A percentile compares a stretch with the other conserved stretches of the same genome.
Evolutionary conservation across 768 basidiomycete species (phyloP).

Genomic region (Flagelloscypha sp.): DNA sequence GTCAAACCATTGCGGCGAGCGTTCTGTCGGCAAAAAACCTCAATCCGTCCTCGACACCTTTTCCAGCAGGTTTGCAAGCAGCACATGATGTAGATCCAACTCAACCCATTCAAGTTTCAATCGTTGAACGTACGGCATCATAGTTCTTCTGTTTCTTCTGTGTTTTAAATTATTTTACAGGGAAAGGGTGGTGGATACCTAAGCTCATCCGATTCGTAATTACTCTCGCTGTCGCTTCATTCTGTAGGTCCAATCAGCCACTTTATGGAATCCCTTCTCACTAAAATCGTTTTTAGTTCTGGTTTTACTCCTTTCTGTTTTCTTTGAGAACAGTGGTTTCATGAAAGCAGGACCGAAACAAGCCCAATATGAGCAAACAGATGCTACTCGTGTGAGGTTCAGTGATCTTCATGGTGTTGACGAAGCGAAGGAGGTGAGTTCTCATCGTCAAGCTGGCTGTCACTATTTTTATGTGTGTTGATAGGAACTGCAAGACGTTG

Average conservation of each 20-base stretch:
- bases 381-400: slow-evolving; percentile 81
- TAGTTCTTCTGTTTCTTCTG: not conserved
- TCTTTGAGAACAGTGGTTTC: slow-evolving; percentile 89
- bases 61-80: slow-evolving; percentile 33
- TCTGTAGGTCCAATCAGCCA: slow-evolving; percentile 42
- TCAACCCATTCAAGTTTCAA: slow-evolving; percentile 72
- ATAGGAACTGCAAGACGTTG: slow-evolving; percentile 89
- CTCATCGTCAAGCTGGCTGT: not conserved
- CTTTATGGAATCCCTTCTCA: slow-evolving; percentile 3
- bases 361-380: slow-evolving; percentile 73
- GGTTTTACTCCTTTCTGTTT: slow-evolving; percentile 77
- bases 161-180: slow-evolving; percentile 26
- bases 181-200: slow-evolving; percentile 60
- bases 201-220: slow-evolving; percentile 57
- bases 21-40: slow-evolving; percentile 29
- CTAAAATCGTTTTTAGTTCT: slow-evolving; percentile 40
- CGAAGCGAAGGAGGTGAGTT: slow-evolving; percentile 81
- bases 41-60: slow-evolving; percentile 14
- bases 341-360: slow-evolving; percentile 82
- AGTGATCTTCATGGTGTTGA: slow-evolving; percentile 96
- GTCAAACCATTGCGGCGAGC: slow-evolving; percentile 34
- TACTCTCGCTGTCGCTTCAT: slow-evolving; percentile 45
- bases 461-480: slow-evolving; percentile 7
- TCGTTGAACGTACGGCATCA: slow-evolving; percentile 72
- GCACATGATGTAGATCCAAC: slow-evolving; percentile 32